Base-by-base conservation (phyloP, 805 yeast species). In the Kluyveromyces nonfermentans region DNA sequence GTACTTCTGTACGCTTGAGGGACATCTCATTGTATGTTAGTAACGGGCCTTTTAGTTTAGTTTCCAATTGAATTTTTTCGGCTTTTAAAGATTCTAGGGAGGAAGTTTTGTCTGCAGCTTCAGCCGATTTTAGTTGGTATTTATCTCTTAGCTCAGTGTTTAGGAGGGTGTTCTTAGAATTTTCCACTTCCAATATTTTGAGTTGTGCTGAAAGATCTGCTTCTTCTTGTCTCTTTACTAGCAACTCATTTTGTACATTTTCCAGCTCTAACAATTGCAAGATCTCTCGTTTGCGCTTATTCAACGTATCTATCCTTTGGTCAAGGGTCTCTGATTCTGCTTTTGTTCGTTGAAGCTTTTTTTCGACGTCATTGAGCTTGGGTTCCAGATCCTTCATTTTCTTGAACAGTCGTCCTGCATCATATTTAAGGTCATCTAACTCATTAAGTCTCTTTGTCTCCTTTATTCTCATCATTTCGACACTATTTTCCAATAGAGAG, bases 121-220 rank as follows among this genome's bases (percentile, higher is more conserved):
- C 42, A 1, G 75, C 63, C 0, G 80, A 74, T 7, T 54, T 54
- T 4, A 46, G 39, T 54, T 75, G 81, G 50, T 77, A 77, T n/a
- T 58, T 44, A 1, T 47, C 33, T 46, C 82, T 57, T 22, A 71
- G 50, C 4, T 41, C 45, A 21, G 65, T 67, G 39, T 64, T 70
- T 21, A 45, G 39, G 1, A 35, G 20, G 15, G 56, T 40, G 22
- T 57, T 43, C 1, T 40, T 37, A 42, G 69, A 65, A 52, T 74
- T 73, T 51, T 74, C 82, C 46, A 75, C 68, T 55, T 78, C 84
- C 40, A 82, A 71, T 50, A 79, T 84, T 14, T 53, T 48, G 12
- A 56, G 30, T 39, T 52, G 41, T 1, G 30, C 10, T 19, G 55
- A 54, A 25, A 57, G 21, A n/a, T 41, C 52, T 55, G 14, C 34